A percentile compares a stretch with the other conserved stretches of the same genome.
These are phyloP conservation scores for Mortierella sp. DNA, from an alignment of 371 early-diverging fungal species.

Conservation along the genomic window DNA sequence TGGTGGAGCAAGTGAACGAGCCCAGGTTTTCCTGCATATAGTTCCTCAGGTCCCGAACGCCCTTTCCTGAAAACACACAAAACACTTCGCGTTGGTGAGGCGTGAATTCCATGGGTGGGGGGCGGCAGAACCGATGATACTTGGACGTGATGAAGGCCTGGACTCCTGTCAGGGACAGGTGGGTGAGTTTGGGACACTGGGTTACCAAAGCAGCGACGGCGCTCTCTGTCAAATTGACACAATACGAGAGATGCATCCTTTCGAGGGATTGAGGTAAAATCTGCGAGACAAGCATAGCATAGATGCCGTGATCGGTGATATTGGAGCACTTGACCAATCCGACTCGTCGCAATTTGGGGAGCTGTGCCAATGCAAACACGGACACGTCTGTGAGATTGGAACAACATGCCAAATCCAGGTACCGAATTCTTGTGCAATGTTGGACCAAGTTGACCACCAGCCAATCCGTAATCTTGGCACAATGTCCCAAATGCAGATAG, in stretches of 20 bases:
- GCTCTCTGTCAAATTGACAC: constrained; percentile 59
- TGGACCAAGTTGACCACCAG: constrained; percentile 61
- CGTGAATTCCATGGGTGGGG: constrained; percentile 67
- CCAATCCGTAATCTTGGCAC: constrained; percentile 64
- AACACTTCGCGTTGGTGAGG: constrained; percentile 64
- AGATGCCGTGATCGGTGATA: constrained; percentile 69
- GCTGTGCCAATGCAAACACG: constrained; percentile 63
- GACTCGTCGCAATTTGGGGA: constrained; percentile 69
- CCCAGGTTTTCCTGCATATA: constrained; percentile 49
- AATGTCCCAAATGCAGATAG: constrained; percentile 71
- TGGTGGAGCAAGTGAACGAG: background rate
- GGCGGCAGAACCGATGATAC: constrained; percentile 66
- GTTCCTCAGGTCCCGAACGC: constrained; percentile 59
- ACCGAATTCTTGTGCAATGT: constrained; percentile 70
- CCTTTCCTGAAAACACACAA: constrained; percentile 72
- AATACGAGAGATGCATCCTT: constrained; percentile 72
- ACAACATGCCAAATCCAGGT: constrained; percentile 72
- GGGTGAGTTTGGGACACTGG: constrained; percentile 66
- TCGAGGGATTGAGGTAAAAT: constrained; percentile 66
- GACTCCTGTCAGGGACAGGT: constrained; percentile 70
- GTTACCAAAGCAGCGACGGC: constrained; percentile 65
- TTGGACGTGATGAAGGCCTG: constrained; percentile 67
- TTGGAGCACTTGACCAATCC: constrained; percentile 72
- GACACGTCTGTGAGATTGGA: constrained; percentile 64
- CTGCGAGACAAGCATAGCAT: constrained; percentile 60